Conservation (phyloP, 805 yeast genomes). For the Cyberlindnera galapagoensis region DNA sequence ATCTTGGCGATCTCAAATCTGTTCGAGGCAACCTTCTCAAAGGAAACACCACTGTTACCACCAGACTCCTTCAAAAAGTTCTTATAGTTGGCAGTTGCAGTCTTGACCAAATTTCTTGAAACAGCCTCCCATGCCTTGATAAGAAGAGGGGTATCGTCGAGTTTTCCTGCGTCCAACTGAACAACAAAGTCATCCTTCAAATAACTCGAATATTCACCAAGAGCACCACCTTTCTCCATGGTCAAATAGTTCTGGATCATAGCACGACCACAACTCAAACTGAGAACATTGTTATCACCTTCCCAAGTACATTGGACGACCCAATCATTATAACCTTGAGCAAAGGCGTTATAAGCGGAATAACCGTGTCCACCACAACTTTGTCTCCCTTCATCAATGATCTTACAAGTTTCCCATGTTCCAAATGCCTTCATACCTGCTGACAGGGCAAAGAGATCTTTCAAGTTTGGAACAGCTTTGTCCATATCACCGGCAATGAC, state of each 20-base stretch:
- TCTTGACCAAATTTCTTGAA: constrained; percentile 19
- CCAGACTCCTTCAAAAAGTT: constrained; percentile 5
- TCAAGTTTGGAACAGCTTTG: constrained; percentile 52
- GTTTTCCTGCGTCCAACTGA: constrained; percentile 16
- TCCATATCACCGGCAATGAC: constrained; percentile 33
- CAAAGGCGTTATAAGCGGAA: constrained; percentile 83
- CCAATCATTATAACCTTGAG: constrained; percentile 83
- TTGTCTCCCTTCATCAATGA: constrained; percentile 81
- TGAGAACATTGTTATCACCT: constrained; percentile 86
- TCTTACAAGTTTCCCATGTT: constrained; percentile 76
- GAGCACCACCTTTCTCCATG: constrained; percentile 26
- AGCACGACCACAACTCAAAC: constrained; percentile 78
- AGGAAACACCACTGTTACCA: constrained; percentile 15
- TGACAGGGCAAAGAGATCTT: constrained; percentile 72
- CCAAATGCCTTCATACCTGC: constrained; percentile 88
- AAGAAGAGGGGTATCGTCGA: constrained; percentile 8
- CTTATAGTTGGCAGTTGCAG: constrained; percentile 14
- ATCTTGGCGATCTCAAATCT: constrained; percentile 27
- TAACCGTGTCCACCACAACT: constrained; percentile 96
- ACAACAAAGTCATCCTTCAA: constrained; percentile 16
- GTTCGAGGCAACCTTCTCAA: constrained; percentile 20
- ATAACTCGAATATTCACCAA: constrained; percentile 23
- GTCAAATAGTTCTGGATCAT: constrained; percentile 33
- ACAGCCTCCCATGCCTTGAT: constrained; percentile 28
- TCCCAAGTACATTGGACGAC: constrained; percentile 98